Evolutionary conservation across 805 yeast genomes (phyloP), one percentile per base, ranked within the genome.

Genomic region (Ogataea ganodermae): DNA sequence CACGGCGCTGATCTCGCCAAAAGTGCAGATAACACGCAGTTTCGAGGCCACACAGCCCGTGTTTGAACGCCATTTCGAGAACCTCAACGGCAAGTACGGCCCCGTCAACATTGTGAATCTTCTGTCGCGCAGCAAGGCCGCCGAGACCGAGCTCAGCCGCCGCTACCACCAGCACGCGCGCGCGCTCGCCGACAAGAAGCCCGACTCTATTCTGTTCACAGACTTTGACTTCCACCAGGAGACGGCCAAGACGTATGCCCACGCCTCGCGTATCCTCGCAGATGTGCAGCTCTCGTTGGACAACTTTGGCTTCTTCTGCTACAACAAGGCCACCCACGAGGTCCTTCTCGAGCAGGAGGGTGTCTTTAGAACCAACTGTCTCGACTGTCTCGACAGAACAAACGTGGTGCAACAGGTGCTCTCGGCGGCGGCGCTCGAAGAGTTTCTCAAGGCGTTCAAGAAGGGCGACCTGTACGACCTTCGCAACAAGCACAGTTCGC

Each of bases 211-310:
- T 1, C 72, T 73, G 22, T 80, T 84, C 57, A 89, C 96, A 0
- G 88, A 86, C 46, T 94, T 95, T 67, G 99, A 94, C 65, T 94
- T 94, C 67, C 99, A 94, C 62, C 84, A 80, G 36, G 97, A 91
- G 64, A 94, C 97, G 0, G 80, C 91, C n/a, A 85, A 82, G 49
- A 91, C 91, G 17, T 94, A 91, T 66, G 83, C 90, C 0, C 87
- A 89, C 14, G 96, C 97, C 0, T 67, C 81, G 2, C 81, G 80
- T 49, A 78, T 94, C 35, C 64, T 86, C 17, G 84, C 86, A 0
- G 63, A 76, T 40, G 66, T 94, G 31, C 76, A 79, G 50, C 83
- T 79, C 26, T 83, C 91, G 1, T 68, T 90, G 46, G 79, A 81
- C 48, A 82, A 81, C 48, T 89, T 89, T 67, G 97, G 96, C 1